phyloP scores from a whole-genome alignment of 495 filamentous ascomycete genomes.

The Daldinia concentrica region DNA sequence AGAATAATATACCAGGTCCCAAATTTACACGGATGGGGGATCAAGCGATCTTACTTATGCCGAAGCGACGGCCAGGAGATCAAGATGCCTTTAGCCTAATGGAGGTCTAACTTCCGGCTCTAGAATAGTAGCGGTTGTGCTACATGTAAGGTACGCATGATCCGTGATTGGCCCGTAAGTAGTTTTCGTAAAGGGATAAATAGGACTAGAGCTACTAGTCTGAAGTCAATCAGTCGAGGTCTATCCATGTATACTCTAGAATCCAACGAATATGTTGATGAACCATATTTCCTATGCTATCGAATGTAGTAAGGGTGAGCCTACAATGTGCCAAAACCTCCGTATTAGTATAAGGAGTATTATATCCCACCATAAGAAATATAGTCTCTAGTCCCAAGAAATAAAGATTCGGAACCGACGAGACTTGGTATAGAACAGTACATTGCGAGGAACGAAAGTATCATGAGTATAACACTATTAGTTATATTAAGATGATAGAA shows the following conservation, averaged over 20 bases:
- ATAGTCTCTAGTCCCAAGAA: background rate
- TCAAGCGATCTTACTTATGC: conserved; percentile 4
- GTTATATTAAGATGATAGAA: background rate
- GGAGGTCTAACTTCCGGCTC: conserved; percentile 13
- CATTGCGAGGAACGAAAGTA: background rate
- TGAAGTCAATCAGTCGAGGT: too few species aligned
- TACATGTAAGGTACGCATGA: conserved; percentile 31
- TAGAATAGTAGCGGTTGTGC: conserved; percentile 2
- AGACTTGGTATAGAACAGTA: background rate
- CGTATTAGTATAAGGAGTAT: background rate
- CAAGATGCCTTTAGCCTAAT: conserved; percentile 17
- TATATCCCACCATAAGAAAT: background rate
- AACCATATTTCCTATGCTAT: too few species aligned
- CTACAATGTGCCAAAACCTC: background rate
- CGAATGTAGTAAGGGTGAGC: background rate
- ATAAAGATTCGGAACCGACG: background rate
- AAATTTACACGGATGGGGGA: background rate
- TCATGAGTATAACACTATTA: background rate
- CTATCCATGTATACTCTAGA: too few species aligned
- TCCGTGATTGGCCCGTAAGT: conserved; percentile 19
- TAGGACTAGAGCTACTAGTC: too few species aligned
- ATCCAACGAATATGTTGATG: too few species aligned
- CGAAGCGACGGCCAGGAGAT: background rate
- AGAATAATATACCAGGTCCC: background rate
- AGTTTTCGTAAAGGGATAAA: background rate